Evolutionary conservation across 306 rosid species (phyloP), one percentile per base, ranked within the genome.

Genomic region (Cucurbita maxima): DNA sequence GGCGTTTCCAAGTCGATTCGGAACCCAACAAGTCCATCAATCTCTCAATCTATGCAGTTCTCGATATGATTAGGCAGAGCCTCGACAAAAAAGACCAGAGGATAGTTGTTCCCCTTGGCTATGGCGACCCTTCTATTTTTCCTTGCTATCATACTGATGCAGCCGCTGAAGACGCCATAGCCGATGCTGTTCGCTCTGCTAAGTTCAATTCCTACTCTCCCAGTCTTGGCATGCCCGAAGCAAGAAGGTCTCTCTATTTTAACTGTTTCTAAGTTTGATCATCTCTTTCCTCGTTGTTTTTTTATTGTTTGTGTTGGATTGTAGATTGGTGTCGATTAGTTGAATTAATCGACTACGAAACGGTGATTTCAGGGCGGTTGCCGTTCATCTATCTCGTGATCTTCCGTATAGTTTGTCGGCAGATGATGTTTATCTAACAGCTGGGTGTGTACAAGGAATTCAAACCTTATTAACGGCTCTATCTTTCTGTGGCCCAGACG

Each of bases 371-470:
- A 75, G 82, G 37, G 79, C 82, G 25, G 40, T 79, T 67, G 82
- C 82, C 11, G 54, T 48, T 67, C 53, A 57, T 55, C 72, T 75
- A 3, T 79, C 82, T 15, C 18, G 53, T 16, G 71, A 79, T 59
- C 71, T 75, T 3, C 56, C 79, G 1, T 73, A 78, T 58, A 8
- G 47, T 25, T 19, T 78, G 37, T 37, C 68, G 18, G 54, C 59
- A 10, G 76, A 74, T 25, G 79, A 79, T 75, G 83, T 85, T 20
- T 89, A 63, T 78, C 64, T 87, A 53, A 87, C 92, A 0, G 12
- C 75, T 63, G 96, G 96, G n/a, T 81, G 86, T 76, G 78, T 84
- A 59, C 90, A 89, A 77, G 91, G 88, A 54, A 85, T 89, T 77
- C 80, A 85, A 61, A 81, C 84, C 48, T 73, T 85, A 50, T 37